Percentiles rank a stretch among this genome's conserved stretches.
Evolutionary conservation across 306 rosid species (phyloP).

Genomic region (barrel medic (Medicago truncatula)): MtrunA17r5.0-ANR NC_053042.1:44748501-44749000

Average conservation of each 20-base stretch:
- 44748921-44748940: slow-evolving; percentile 92
- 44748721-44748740: slow-evolving; percentile 45
- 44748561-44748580: slow-evolving; percentile 47
- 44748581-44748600: slow-evolving; percentile 44
- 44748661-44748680: slow-evolving; percentile 38
- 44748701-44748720: slow-evolving; percentile 36
- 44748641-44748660: slow-evolving; percentile 35
- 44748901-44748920: slow-evolving; percentile 99
- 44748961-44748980: slow-evolving; percentile 96
- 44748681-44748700: slow-evolving; percentile 51
- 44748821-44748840: slow-evolving; percentile 72
- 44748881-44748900: slow-evolving; percentile 90
- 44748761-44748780: slow-evolving; percentile 39
- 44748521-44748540: slow-evolving; percentile 47
- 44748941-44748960: slow-evolving; percentile 67
- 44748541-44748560: slow-evolving; percentile 48
- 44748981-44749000: slow-evolving; percentile 95
- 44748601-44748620: slow-evolving; percentile 47
- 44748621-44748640: slow-evolving; percentile 49
- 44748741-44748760: slow-evolving; percentile 32
- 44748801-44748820: slow-evolving; percentile 81
- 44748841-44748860: slow-evolving; percentile 95
- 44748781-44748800: slow-evolving; percentile 88
- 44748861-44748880: slow-evolving; percentile 85
- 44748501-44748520: slow-evolving; percentile 49